Conservation (phyloP, 208 protist species). For the Acanthamoeba lenticulata region DNA sequence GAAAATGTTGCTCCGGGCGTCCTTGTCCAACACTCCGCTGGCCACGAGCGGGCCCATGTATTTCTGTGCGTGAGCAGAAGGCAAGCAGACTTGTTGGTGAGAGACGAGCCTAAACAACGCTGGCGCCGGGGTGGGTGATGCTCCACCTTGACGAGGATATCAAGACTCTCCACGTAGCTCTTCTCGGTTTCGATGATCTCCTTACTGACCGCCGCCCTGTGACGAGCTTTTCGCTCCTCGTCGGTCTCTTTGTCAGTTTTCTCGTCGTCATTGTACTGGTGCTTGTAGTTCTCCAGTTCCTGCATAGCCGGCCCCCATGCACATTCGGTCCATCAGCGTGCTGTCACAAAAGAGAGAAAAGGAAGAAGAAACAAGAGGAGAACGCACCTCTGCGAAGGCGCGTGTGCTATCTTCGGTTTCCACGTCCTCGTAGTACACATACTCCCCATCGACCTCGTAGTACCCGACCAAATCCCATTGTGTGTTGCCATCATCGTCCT, state of each 20-base stretch:
- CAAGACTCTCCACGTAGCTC: not conserved
- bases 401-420: conserved; percentile 8
- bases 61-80: not conserved
- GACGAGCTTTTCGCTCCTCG: conserved; percentile 44
- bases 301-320: too few species aligned
- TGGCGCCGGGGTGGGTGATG: not conserved
- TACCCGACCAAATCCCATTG: conserved; percentile 22
- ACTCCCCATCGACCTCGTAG: conserved; percentile 28
- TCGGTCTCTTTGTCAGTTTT: conserved; percentile 12
- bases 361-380: not conserved
- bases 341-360: not conserved
- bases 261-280: conserved; percentile 47
- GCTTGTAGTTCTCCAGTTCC: not conserved
- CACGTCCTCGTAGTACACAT: conserved; percentile 21
- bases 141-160: conserved; percentile 18
- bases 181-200: conserved; percentile 48
- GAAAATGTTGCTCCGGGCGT: not conserved
- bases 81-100: not conserved
- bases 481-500: conserved; percentile 30
- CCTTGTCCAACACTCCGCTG: conserved; percentile 22
- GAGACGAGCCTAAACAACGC: not conserved
- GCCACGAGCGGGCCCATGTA: conserved; percentile 39
- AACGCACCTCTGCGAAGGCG: not conserved
- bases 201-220: not conserved
- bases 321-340: too few species aligned